Conservation (phyloP, 768 basidiomycete genomes). For the Phaeotremella skinneri region DNA sequence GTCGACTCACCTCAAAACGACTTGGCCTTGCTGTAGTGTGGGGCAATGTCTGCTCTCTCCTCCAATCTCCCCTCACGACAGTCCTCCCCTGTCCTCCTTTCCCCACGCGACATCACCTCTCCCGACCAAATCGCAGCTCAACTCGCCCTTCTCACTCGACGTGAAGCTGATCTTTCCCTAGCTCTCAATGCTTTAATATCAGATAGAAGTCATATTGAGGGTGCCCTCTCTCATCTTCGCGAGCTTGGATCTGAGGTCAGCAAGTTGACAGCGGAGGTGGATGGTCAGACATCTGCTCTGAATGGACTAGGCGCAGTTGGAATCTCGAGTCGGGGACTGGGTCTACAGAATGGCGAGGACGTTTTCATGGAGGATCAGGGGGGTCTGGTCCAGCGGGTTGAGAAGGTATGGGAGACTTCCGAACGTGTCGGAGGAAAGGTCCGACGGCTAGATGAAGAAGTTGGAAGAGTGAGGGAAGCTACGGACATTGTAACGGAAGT, state of each 20-base stretch:
- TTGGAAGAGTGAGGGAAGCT: constrained; percentile 82
- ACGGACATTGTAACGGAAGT: constrained; percentile 89
- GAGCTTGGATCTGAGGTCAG: constrained; percentile 29
- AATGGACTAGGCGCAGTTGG: constrained; percentile 9
- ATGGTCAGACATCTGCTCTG: constrained; percentile 17
- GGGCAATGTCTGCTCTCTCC: constrained; percentile 16
- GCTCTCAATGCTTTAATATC: constrained; percentile 70
- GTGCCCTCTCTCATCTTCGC: constrained; percentile 30
- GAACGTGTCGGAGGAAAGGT: constrained; percentile 91
- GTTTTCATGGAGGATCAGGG: constrained; percentile 52
- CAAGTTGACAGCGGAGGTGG: constrained; percentile 25
- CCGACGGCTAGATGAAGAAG: constrained; percentile 83
- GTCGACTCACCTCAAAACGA: too few relatives aligned
- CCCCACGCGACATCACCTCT: constrained; percentile 36
- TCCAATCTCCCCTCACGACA: constrained; percentile 14
- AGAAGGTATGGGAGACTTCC: constrained; percentile 50
- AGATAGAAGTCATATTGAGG: constrained; percentile 64
- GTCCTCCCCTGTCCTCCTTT: constrained; percentile 16
- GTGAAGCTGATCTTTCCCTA: constrained; percentile 72
- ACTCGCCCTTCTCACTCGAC: constrained; percentile 59
- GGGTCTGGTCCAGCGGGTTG: constrained; percentile 48
- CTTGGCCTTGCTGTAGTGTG: too few relatives aligned
- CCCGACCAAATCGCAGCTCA: constrained; percentile 43
- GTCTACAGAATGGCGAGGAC: constrained; percentile 70
- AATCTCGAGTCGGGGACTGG: constrained; percentile 22